phyloP scores from a whole-genome alignment of 192 early-diverging fungal genomes.

The Funneliformis geosporum region DNA sequence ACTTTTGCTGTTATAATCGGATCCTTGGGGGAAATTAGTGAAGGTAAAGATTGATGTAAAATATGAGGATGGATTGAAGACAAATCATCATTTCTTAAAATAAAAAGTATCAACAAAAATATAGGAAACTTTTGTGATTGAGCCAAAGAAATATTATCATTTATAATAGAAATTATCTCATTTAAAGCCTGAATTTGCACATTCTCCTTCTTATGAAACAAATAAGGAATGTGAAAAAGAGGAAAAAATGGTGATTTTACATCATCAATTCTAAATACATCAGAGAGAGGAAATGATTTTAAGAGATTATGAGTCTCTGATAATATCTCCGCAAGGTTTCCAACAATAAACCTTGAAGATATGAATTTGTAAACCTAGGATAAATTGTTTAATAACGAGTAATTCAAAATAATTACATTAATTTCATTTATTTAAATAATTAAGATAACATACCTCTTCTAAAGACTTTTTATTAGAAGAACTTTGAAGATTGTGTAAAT shows the following conservation, averaged over 20 bases:
- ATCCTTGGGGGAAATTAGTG: conserved; percentile 48
- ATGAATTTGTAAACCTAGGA: not conserved
- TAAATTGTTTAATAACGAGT: not conserved
- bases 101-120: conserved; percentile 49
- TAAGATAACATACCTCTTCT: not conserved
- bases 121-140: conserved; percentile 44
- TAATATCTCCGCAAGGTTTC: conserved; percentile 10
- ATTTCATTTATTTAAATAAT: not conserved
- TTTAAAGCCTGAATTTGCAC: conserved; percentile 33
- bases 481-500: conserved; percentile 24
- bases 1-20: conserved; percentile 50
- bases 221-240: conserved; percentile 37
- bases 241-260: conserved; percentile 35
- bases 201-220: conserved; percentile 42
- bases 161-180: not conserved
- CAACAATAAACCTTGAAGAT: not conserved
- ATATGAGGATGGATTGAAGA: conserved; percentile 42
- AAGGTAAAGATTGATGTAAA: conserved; percentile 47
- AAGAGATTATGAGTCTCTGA: conserved; percentile 6
- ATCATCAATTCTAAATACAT: not conserved
- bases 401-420: not conserved
- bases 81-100: conserved; percentile 43
- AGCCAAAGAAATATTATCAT: conserved; percentile 27
- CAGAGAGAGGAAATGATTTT: conserved; percentile 16
- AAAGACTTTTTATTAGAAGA: conserved; percentile 17